Evolutionary conservation across 2,329 filamentous ascomycete genomes (phyloP).

Genomic region (Knufia fluminis): DNA sequence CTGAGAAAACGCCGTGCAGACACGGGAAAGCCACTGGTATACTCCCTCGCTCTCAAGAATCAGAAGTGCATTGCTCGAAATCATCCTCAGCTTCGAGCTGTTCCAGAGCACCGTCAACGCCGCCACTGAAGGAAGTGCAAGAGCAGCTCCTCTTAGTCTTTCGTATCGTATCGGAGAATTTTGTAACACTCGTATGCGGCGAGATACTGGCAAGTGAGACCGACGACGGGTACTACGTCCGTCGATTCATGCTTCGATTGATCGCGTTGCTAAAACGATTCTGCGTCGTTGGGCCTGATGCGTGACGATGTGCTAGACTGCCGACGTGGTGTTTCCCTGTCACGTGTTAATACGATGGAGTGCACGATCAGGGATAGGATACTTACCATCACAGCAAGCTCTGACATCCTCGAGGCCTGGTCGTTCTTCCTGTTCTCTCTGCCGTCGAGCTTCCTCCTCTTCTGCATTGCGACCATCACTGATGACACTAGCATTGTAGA

Average conservation of each 20-base stretch:
- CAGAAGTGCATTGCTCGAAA: background rate
- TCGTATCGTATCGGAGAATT: background rate
- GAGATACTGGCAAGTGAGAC: background rate
- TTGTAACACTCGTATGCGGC: background rate
- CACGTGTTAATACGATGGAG: background rate
- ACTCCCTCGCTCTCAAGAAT: too few relatives aligned
- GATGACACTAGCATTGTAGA: conserved; percentile 32
- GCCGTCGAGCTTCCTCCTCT: conserved; percentile 68
- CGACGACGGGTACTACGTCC: conserved; percentile 2
- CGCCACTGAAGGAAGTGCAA: background rate
- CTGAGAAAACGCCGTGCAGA: too few relatives aligned
- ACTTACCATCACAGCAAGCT: conserved; percentile 86
- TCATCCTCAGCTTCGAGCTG: background rate
- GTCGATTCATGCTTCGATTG: conserved; percentile 15
- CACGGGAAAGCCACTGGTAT: too few relatives aligned
- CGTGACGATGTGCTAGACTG: conserved; percentile 18
- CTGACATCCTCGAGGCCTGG: conserved; percentile 88
- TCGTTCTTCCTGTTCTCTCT: conserved; percentile 54
- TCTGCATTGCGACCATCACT: conserved; percentile 50
- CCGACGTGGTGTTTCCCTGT: conserved; percentile 23
- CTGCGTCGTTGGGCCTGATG: conserved; percentile 7
- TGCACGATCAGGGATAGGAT: background rate
- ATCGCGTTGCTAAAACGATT: conserved; percentile 10
- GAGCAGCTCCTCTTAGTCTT: background rate
- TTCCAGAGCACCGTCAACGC: background rate